These are phyloP conservation scores for Diversispora epigaea DNA, from an alignment of 192 early-diverging fungal species.

Conservation along the genomic window DNA sequence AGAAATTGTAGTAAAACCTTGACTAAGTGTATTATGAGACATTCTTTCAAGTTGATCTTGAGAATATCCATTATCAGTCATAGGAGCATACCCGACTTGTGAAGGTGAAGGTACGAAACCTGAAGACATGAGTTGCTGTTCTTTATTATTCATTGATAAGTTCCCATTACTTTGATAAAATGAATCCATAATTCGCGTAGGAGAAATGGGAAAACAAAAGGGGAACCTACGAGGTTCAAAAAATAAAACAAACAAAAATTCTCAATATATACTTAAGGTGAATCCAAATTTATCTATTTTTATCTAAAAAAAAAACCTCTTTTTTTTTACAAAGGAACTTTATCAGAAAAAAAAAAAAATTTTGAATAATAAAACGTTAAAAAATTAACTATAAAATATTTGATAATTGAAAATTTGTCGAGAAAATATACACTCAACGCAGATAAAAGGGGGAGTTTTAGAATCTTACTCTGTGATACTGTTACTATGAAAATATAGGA, in stretches of 20 bases:
- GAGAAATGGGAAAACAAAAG: too few species aligned
- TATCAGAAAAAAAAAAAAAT: not conserved
- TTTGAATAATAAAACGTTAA: not conserved
- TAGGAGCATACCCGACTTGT: not conserved
- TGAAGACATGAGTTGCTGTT: not conserved
- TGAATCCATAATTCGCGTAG: too few species aligned
- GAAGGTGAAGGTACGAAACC: not conserved
- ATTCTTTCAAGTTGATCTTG: not conserved
- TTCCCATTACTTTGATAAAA: not conserved
- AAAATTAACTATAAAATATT: not conserved
- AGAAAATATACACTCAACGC: not conserved
- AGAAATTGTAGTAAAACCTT: not conserved
- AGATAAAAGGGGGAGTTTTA: not conserved
- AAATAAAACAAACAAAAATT: too few species aligned
- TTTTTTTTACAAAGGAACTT: too few species aligned
- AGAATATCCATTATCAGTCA: slow-evolving; percentile 7
- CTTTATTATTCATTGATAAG: not conserved
- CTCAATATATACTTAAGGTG: too few species aligned
- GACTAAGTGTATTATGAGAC: not conserved
- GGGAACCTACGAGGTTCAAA: too few species aligned
- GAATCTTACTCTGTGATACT: not conserved
- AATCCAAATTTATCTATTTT: too few species aligned
- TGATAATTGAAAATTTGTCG: not conserved
- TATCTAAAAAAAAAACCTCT: too few species aligned
- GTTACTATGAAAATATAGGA: not conserved